Evolutionary conservation across 2,329 filamentous ascomycete species (phyloP).

Genomic region (Ceratocystis smalleyi): DNA sequence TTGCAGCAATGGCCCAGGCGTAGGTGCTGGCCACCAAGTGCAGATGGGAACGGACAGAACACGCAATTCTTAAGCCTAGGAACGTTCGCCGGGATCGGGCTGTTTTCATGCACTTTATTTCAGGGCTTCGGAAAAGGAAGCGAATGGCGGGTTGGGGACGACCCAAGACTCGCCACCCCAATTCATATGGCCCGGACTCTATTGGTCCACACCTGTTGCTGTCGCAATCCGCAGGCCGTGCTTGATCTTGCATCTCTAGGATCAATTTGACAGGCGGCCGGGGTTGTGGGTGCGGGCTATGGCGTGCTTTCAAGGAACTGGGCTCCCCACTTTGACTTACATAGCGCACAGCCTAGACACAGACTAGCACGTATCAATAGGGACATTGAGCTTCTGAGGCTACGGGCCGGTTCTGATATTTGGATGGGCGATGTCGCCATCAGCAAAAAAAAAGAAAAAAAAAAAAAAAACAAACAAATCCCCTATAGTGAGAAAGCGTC

Average conservation of each 20-base stretch:
- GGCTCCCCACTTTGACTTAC: conserved; percentile 15
- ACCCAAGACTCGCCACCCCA: neutral
- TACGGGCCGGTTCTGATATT: neutral
- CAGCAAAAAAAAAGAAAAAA: neutral
- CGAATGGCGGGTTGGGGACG: neutral
- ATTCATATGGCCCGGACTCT: neutral
- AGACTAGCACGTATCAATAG: neutral
- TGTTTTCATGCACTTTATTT: neutral
- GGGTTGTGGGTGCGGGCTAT: conserved; percentile 6
- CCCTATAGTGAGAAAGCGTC: neutral
- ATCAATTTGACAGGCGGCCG: conserved; percentile 1
- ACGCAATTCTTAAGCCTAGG: neutral
- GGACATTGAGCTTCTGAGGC: neutral
- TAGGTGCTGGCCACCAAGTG: neutral
- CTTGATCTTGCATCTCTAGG: neutral
- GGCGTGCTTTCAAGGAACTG: conserved; percentile 13
- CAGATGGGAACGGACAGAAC: conserved; percentile 19
- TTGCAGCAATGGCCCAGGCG: conserved; percentile 4
- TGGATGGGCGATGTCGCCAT: conserved; percentile 8
- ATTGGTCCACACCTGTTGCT: neutral
- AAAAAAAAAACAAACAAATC: neutral
- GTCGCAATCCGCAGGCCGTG: neutral
- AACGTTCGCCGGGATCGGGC: neutral
- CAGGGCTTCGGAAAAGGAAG: neutral
- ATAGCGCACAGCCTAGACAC: conserved; percentile 5